phyloP scores from a whole-genome alignment of 345 rosid species.

The Barbarea vulgaris region DNA sequence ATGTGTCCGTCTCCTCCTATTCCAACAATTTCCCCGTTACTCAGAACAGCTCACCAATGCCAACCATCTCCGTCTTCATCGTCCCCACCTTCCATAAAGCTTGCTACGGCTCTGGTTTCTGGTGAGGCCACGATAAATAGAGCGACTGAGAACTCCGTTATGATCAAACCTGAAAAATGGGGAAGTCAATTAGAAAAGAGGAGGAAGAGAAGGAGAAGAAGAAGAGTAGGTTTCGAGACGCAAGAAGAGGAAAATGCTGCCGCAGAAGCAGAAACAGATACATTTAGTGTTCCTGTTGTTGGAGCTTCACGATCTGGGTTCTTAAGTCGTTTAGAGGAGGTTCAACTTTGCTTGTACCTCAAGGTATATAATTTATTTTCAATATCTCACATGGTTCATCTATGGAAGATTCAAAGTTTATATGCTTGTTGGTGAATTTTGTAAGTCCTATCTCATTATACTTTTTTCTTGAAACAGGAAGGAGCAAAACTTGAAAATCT shows the following conservation, averaged over 20 bases:
- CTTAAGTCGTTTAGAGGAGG: constrained; percentile 52
- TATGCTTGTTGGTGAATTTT: not conserved
- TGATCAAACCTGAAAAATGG: constrained; percentile 45
- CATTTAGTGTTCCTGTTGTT: constrained; percentile 3
- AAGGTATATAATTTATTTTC: constrained; percentile 37
- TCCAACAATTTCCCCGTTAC: constrained; percentile 38
- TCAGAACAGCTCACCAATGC: constrained; percentile 45
- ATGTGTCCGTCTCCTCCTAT: constrained; percentile 49
- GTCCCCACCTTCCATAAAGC: constrained; percentile 38
- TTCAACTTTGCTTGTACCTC: constrained; percentile 52
- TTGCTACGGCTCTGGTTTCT: constrained; percentile 20
- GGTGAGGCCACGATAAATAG: constrained; percentile 33
- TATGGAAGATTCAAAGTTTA: not conserved
- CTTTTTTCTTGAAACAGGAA: constrained; percentile 39
- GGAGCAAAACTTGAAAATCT: constrained; percentile 52
- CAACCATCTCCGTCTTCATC: constrained; percentile 39
- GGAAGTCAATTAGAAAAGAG: constrained; percentile 41
- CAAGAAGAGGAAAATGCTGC: constrained; percentile 36
- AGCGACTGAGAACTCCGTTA: constrained; percentile 38
- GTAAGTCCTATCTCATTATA: not conserved
- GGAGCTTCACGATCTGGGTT: constrained; percentile 40
- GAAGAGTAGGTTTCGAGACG: constrained; percentile 36
- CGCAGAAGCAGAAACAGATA: constrained; percentile 9
- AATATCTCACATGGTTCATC: not conserved
- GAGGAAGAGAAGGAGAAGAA: constrained; percentile 48